Evolutionary conservation across 306 rosid genomes (phyloP), one percentile per base, ranked within the genome.

Genomic region (Medicago ruthenica): DNA sequence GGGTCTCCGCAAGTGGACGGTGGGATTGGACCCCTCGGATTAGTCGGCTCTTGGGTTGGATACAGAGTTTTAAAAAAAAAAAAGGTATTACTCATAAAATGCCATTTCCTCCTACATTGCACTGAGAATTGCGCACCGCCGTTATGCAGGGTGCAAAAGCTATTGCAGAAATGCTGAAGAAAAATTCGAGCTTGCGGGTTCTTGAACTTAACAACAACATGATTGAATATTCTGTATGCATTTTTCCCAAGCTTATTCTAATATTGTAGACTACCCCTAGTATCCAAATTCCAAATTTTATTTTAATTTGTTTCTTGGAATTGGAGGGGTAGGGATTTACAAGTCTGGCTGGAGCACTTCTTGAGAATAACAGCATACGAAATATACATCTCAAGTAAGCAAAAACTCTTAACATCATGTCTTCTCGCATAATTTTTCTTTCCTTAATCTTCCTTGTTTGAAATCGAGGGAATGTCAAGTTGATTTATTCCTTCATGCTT

Each of bases 171-270:
- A 77, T 92, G 93, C 84, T 95, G 93, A 92, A 88, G 93, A 84
- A 80, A 82, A 92, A 95, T 84, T 80, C 97, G 22, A 90, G 76
- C 84, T 85, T 95, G 85, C 86, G 88, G 71, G 85, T 75, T 78
- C 86, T 95, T 71, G 98, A 95, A 78, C 97, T 92, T 40, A 95
- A 95, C 80, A 92, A 90, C 87, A 95, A 95, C 84, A 84, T 86
- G 92, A 92, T 95, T 44, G 98, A 92, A 80, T 95, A 92, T 88
- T 85, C 98, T 85, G 98, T 95, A 92, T 62, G 97, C 51, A 65
- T 39, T 82, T 82, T 75, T 76, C 74, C 54, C 55, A 61, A 47
- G 68, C 70, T 66, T 79, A 76, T 81, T 78, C 27, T 27, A 60
- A 70, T 69, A 67, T 61, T 16, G 42, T 67, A 40, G 45, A 48